Conservation (phyloP, 306 rosid genomes). For the Hippophae rhamnoides region DNA sequence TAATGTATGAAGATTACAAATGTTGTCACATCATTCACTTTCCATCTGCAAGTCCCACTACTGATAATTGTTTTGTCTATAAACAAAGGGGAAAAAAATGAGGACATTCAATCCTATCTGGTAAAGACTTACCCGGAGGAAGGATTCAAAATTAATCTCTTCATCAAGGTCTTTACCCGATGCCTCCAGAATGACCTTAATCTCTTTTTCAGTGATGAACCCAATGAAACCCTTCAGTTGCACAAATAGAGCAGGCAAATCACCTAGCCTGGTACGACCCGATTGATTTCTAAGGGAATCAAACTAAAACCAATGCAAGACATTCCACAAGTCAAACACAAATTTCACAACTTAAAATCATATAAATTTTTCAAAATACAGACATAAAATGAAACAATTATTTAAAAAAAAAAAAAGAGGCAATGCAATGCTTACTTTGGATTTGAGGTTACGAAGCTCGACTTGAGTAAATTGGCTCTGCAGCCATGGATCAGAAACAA, state of each 20-base stretch:
- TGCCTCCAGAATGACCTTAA: conserved; percentile 42
- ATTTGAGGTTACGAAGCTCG: conserved; percentile 89
- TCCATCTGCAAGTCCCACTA: not conserved
- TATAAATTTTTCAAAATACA: not conserved
- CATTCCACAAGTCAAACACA: conserved; percentile 17
- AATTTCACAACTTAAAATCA: conserved; percentile 7
- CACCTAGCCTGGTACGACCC: conserved; percentile 48
- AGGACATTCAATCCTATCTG: not conserved
- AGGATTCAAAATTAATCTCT: conserved; percentile 83
- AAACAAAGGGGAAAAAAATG: not conserved
- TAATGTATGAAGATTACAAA: not conserved
- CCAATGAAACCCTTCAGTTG: conserved; percentile 53
- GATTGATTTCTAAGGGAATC: conserved; percentile 57
- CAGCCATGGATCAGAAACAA: conserved; percentile 87
- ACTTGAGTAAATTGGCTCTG: conserved; percentile 99
- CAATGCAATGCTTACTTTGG: conserved; percentile 44
- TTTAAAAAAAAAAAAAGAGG: not conserved
- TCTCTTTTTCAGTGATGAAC: conserved; percentile 58
- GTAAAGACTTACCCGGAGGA: conserved; percentile 58
- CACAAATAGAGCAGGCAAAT: conserved; percentile 60
- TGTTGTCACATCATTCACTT: not conserved
- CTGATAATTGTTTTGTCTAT: not conserved
- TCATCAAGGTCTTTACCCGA: conserved; percentile 36
- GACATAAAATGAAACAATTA: not conserved
- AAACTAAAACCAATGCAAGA: conserved; percentile 42